Evolutionary conservation across 176 grass and related monocot genomes (phyloP).

Genomic region (Oryza glaberrima): DNA sequence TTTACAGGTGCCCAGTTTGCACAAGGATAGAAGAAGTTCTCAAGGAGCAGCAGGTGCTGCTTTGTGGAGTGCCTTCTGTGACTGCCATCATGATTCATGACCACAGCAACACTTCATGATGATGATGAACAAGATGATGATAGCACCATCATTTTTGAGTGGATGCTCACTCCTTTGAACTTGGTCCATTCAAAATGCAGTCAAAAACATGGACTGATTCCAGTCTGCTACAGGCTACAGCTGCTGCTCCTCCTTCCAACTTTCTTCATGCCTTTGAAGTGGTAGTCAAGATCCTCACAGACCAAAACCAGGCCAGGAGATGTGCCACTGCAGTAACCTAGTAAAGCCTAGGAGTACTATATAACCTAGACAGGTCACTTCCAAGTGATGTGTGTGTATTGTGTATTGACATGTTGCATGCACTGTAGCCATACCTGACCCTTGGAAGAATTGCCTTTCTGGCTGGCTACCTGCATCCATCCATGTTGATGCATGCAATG

Average conservation of each 20-base stretch:
- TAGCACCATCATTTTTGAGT: slow-evolving; percentile 30
- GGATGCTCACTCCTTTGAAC: background rate
- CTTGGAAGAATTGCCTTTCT: background rate
- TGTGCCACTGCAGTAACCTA: slow-evolving; percentile 32
- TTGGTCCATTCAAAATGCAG: slow-evolving; percentile 24
- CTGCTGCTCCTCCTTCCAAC: background rate
- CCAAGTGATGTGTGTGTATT: slow-evolving; percentile 19
- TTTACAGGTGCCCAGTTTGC: background rate
- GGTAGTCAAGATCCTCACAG: slow-evolving; percentile 47
- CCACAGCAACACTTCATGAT: slow-evolving; percentile 24
- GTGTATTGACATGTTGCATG: background rate
- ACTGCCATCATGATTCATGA: slow-evolving; percentile 32
- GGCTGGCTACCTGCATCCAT: background rate
- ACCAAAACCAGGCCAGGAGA: slow-evolving; percentile 19
- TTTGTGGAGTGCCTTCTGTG: background rate
- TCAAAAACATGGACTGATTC: slow-evolving; percentile 37
- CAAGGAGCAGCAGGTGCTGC: background rate
- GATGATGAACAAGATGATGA: slow-evolving; percentile 11
- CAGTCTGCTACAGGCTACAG: slow-evolving; percentile 2
- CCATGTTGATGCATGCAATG: too few relatives aligned
- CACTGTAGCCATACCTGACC: slow-evolving; percentile 23
- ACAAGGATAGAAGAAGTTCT: background rate
- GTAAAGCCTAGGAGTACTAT: background rate
- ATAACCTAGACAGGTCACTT: slow-evolving; percentile 33
- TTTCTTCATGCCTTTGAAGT: background rate